Evolutionary conservation across 345 rosid genomes (phyloP).

Genomic region (Brassica nigra): DNA sequence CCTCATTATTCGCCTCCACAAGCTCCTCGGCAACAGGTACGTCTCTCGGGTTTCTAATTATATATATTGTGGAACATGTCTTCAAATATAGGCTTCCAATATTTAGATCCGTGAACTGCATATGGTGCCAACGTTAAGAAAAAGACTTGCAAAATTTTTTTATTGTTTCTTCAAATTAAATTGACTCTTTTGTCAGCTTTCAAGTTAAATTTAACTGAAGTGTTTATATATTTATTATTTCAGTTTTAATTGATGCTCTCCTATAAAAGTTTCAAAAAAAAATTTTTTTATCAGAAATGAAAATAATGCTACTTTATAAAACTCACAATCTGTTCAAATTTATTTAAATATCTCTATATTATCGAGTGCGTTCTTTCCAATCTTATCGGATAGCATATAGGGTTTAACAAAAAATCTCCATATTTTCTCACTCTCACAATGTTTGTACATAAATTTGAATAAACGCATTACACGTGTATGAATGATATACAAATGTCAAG

Average conservation of each 20-base stretch:
- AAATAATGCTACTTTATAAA: background rate
- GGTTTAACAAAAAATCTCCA: too few relatives aligned
- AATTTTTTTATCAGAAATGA: background rate
- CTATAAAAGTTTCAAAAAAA: background rate
- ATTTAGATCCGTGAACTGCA: background rate
- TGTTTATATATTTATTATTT: background rate
- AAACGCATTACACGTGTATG: background rate
- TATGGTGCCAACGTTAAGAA: background rate
- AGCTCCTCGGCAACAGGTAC: constrained; percentile 60
- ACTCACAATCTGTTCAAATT: background rate
- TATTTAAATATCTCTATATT: background rate
- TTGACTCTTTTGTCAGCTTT: too few relatives aligned
- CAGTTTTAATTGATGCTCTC: background rate
- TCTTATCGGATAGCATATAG: too few relatives aligned
- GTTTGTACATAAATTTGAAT: background rate
- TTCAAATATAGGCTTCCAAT: background rate
- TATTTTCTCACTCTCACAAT: background rate
- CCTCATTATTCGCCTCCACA: constrained; percentile 56
- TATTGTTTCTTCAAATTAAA: too few relatives aligned
- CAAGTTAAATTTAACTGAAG: background rate
- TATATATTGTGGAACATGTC: background rate
- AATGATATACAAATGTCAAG: background rate
- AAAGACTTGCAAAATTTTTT: background rate
- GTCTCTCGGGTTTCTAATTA: background rate
- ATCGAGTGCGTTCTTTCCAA: too few relatives aligned